These are phyloP conservation scores for Brassica hybrid DNA, from an alignment of 441 rosid species.

Conservation along the genomic window DNA sequence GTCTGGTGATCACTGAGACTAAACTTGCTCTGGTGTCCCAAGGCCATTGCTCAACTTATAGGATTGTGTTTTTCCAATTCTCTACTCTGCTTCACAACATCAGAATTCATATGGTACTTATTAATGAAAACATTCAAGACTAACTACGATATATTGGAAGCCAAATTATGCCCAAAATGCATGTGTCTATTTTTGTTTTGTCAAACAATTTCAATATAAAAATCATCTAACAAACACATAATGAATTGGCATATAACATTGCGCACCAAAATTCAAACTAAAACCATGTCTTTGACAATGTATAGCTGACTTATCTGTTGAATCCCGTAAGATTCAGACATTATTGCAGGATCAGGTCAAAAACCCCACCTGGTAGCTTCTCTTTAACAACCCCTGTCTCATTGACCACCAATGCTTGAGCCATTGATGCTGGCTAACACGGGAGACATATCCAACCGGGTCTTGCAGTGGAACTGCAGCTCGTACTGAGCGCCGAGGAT, in stretches of 20 bases:
- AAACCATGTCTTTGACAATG: conserved; percentile 2
- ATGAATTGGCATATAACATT: no score
- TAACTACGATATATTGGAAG: not conserved
- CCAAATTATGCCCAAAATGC: not conserved
- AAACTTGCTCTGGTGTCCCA: not conserved
- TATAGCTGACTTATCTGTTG: not conserved
- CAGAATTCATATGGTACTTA: not conserved
- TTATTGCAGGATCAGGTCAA: conserved; percentile 22
- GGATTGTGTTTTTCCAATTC: not conserved
- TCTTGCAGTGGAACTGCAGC: conserved; percentile 43
- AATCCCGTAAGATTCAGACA: not conserved
- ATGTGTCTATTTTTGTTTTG: not conserved
- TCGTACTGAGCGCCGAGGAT: conserved; percentile 42
- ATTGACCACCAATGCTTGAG: conserved; percentile 18
- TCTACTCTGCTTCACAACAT: not conserved
- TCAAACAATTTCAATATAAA: not conserved
- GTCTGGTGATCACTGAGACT: not conserved
- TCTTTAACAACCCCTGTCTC: not conserved
- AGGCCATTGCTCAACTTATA: not conserved
- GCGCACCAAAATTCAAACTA: not conserved
- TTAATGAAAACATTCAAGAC: not conserved
- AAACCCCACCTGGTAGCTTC: not conserved
- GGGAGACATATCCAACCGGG: conserved; percentile 39
- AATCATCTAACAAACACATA: not conserved
- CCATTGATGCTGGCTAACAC: conserved; percentile 21